Evolutionary conservation across 2,329 filamentous ascomycete genomes (phyloP).

Genomic region (Myriosclerotinia curreyana): DNA sequence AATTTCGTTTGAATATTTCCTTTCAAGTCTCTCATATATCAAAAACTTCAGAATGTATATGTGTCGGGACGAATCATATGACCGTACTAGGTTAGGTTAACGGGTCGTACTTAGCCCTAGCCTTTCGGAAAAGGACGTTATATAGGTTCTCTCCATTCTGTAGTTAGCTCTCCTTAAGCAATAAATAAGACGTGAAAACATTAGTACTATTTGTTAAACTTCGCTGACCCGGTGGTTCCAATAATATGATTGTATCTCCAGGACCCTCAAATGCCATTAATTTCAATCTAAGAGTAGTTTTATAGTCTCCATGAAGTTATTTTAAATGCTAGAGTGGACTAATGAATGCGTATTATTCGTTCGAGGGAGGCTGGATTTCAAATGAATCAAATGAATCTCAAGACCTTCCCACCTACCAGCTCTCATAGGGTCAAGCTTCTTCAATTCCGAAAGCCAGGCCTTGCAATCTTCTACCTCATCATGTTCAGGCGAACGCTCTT

Average conservation of each 20-base stretch:
- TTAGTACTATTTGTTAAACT: too few relatives aligned
- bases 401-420: constrained; percentile 40
- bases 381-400: constrained; percentile 24
- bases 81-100: too few relatives aligned
- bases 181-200: too few relatives aligned
- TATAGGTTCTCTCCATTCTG: too few relatives aligned
- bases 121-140: too few relatives aligned
- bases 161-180: too few relatives aligned
- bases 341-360: not conserved
- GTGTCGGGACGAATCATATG: too few relatives aligned
- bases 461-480: constrained; percentile 42
- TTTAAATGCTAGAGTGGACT: not conserved
- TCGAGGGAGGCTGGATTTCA: not conserved
- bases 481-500: constrained; percentile 43
- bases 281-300: not conserved
- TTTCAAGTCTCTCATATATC: not conserved
- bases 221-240: too few relatives aligned
- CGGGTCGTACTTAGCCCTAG: too few relatives aligned
- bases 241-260: not conserved
- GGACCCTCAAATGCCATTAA: not conserved
- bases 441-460: constrained; percentile 37
- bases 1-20: not conserved
- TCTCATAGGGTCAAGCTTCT: constrained; percentile 38
- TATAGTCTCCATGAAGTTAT: not conserved
- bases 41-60: not conserved